phyloP scores from a whole-genome alignment of 1,284 basidiomycete species.

The Sutorius eximius region DNA sequence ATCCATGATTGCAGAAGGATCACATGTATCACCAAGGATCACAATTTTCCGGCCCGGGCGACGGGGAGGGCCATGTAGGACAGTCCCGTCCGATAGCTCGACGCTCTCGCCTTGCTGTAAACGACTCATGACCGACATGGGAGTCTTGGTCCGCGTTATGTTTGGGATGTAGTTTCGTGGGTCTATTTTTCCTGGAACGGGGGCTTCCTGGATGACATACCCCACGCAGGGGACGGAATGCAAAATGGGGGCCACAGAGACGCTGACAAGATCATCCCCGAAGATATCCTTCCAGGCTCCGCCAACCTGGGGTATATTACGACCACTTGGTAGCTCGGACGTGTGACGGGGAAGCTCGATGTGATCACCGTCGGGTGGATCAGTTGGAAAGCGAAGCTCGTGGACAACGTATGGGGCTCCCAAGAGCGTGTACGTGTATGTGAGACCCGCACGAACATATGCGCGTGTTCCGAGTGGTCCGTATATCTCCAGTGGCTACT shows the following conservation, averaged over 20 bases:
- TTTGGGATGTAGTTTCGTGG: slow-evolving; percentile 62
- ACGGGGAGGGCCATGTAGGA: slow-evolving; percentile 69
- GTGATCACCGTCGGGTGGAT: slow-evolving; percentile 50
- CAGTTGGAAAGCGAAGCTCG: slow-evolving; percentile 70
- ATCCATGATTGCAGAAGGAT: slow-evolving; percentile 63
- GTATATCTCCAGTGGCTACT: slow-evolving; percentile 77
- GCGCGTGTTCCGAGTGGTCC: slow-evolving; percentile 85
- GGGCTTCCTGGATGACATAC: slow-evolving; percentile 76
- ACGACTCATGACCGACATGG: slow-evolving; percentile 67
- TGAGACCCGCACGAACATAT: slow-evolving; percentile 74
- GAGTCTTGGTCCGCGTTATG: slow-evolving; percentile 69
- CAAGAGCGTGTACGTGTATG: slow-evolving; percentile 72
- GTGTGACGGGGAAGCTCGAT: slow-evolving; percentile 48
- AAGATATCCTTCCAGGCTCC: slow-evolving; percentile 77
- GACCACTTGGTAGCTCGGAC: slow-evolving; percentile 63
- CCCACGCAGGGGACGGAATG: slow-evolving; percentile 86
- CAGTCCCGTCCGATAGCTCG: slow-evolving; percentile 73
- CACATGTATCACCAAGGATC: slow-evolving; percentile 80
- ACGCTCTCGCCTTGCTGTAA: slow-evolving; percentile 73
- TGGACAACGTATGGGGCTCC: slow-evolving; percentile 83
- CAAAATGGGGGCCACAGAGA: slow-evolving; percentile 82
- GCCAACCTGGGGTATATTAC: slow-evolving; percentile 62
- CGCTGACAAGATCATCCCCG: slow-evolving; percentile 56
- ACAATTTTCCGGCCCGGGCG: slow-evolving; percentile 72
- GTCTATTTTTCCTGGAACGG: slow-evolving; percentile 76